Conservation (phyloP, 352 stramenopile species). For the Phytophthora melonis region DNA sequence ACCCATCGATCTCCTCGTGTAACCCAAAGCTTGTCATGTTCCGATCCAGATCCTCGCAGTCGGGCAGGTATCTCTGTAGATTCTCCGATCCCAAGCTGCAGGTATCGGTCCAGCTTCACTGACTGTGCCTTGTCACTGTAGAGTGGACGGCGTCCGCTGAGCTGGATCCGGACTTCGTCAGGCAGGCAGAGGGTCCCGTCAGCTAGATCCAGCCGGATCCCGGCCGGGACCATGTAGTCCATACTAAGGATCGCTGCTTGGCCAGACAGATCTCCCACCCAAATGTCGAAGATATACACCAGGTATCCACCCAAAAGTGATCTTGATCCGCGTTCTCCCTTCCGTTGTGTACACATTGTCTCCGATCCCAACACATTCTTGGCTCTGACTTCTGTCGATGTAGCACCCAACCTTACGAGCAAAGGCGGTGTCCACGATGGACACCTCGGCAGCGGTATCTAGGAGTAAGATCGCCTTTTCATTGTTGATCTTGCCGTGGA, state of each 20-base stretch:
- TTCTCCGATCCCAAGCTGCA: background rate
- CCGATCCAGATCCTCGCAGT: background rate
- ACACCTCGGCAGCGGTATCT: background rate
- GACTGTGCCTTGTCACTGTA: background rate
- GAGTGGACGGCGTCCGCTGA: background rate
- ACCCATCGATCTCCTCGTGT: slow-evolving; percentile 11
- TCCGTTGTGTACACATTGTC: background rate
- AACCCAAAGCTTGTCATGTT: slow-evolving; percentile 17
- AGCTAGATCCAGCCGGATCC: slow-evolving; percentile 14
- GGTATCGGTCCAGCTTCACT: background rate
- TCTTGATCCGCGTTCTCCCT: background rate
- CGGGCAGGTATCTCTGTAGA: background rate
- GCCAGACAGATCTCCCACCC: background rate
- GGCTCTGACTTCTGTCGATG: background rate
- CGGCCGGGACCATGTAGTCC: slow-evolving; percentile 21
- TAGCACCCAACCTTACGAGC: background rate
- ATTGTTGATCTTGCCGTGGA: background rate
- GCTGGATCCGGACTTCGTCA: slow-evolving; percentile 17
- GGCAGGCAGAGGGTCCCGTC: background rate
- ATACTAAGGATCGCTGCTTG: background rate
- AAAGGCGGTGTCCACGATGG: background rate
- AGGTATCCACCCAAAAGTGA: background rate
- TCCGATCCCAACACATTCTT: background rate
- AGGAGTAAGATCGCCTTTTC: background rate
- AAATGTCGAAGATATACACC: background rate